Evolutionary conservation across 164 flowering plant species (phyloP), one percentile per base, ranked within the genome.

Genomic region (Sedum album): DNA sequence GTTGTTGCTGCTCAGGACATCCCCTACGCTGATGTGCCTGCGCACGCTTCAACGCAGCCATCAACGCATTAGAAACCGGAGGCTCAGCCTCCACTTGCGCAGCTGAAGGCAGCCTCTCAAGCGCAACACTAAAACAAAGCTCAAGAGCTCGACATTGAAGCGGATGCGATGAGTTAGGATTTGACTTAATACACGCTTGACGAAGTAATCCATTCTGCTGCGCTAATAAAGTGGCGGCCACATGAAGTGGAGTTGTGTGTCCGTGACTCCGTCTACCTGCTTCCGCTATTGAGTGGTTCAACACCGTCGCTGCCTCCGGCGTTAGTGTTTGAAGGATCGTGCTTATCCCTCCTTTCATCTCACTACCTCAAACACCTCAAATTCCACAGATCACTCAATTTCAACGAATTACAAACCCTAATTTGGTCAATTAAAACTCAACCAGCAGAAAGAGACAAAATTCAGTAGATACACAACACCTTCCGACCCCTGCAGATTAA

Each of bases 111-210:
- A 94, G 90, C 51, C 98, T 71, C 69, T 94, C 90, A 46, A 94
- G 86, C 35, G 98, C 95, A 18, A 94, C 98, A 69, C 90, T 91
- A 86, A 91, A 94, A 79, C 98, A 94, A 9, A 94, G 92, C 86
- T 94, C 97, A 41, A 94, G 87, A 44, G 98, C 98, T 72, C 97
- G 75, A 72, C 88, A 83, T 25, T 89, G 97, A 26, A 91, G 90
- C 61, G 96, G 90, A 74, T 82, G 90, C 23, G 3, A 89, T 6
- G 64, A 78, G 44, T 82, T 85, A 5, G 80, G 85, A 36, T 84
- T 92, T 30, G 95, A 90, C 51, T 86, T 86, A 72, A 93, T 82
- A 71, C 98, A 93, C 70, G 96, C 96, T 67, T 90, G 78, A 61
- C 88, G 76, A 38, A 93, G 66, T 21, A 79, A 83, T 71, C 86